Evolutionary conservation across 1,139 yeast genomes (phyloP).

Genomic region (Diutina catenulata): DNA sequence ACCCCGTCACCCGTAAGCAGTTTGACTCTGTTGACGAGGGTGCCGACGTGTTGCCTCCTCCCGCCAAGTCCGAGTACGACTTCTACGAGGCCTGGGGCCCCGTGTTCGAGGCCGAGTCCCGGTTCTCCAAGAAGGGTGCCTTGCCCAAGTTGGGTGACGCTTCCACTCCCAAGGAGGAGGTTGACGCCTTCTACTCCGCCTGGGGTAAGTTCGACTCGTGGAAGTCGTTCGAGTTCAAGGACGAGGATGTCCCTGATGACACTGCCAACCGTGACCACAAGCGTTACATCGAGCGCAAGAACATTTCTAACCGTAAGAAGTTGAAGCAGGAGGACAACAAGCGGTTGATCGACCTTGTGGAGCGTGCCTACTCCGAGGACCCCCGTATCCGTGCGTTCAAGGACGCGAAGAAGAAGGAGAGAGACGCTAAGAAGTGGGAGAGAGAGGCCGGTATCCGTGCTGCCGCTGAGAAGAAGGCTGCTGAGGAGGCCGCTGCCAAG

Average conservation of each 20-base stretch:
- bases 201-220: conserved; percentile 97
- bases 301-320: conserved; percentile 93
- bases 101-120: conserved; percentile 78
- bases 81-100: conserved; percentile 91
- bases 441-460: conserved; percentile 95
- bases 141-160: conserved; percentile 71
- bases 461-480: conserved; percentile 80
- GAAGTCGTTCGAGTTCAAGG: conserved; percentile 97
- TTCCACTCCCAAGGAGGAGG: conserved; percentile 65
- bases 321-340: conserved; percentile 96
- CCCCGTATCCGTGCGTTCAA: conserved; percentile 92
- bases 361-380: conserved; percentile 79
- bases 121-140: conserved; percentile 87
- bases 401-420: conserved; percentile 89
- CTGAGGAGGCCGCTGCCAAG: conserved; percentile 80
- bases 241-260: conserved; percentile 99
- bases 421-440: conserved; percentile 95
- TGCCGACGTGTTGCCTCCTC: conserved; percentile 79
- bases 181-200: conserved; percentile 79
- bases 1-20: conserved; percentile 78
- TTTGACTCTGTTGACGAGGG: conserved; percentile 89
- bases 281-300: conserved; percentile 96
- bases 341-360: conserved; percentile 76
- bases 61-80: conserved; percentile 51
- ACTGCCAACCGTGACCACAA: conserved; percentile 98